Conservation (phyloP, 2,329 filamentous ascomycete species). For the Pezicula neosporulosa region DNA sequence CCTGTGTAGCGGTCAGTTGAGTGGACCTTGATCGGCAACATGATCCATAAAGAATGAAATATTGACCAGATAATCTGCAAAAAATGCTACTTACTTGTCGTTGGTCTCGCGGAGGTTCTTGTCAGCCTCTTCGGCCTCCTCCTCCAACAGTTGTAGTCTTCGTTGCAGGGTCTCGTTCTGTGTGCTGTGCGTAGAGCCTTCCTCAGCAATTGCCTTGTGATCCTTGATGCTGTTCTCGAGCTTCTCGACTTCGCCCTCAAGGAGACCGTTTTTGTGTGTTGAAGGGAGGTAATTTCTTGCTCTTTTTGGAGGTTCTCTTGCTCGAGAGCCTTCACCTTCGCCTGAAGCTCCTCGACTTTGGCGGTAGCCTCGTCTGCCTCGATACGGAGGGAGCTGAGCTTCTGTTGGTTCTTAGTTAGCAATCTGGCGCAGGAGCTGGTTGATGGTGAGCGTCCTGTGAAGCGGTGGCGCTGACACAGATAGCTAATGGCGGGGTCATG, state of each 20-base stretch:
- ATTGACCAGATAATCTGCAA: not conserved
- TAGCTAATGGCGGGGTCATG: constrained; percentile 26
- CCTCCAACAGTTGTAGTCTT: constrained; percentile 92
- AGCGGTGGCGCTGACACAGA: constrained; percentile 9
- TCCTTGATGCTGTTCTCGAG: constrained; percentile 80
- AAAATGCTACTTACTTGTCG: constrained; percentile 77
- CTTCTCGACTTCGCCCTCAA: constrained; percentile 91
- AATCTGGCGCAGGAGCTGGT: constrained; percentile 10
- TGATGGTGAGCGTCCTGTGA: too few species aligned
- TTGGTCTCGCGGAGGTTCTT: constrained; percentile 95
- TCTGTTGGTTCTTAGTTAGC: constrained; percentile 47
- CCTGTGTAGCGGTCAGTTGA: constrained; percentile 45
- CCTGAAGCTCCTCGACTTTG: constrained; percentile 84
- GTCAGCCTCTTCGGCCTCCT: constrained; percentile 95
- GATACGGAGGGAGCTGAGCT: constrained; percentile 91
- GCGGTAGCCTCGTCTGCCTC: constrained; percentile 82
- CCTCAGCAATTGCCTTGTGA: constrained; percentile 80
- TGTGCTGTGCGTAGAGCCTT: constrained; percentile 76
- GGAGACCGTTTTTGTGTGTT: constrained; percentile 93
- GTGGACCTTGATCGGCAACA: not conserved
- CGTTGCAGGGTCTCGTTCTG: constrained; percentile 91
- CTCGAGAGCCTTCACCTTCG: constrained; percentile 85
- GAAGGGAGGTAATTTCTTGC: constrained; percentile 94
- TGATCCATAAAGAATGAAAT: not conserved
- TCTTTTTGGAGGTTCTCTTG: constrained; percentile 96